These are phyloP conservation scores for Dicorynia guianensis DNA, from an alignment of 306 rosid genomes.

Conservation along the genomic window DNA sequence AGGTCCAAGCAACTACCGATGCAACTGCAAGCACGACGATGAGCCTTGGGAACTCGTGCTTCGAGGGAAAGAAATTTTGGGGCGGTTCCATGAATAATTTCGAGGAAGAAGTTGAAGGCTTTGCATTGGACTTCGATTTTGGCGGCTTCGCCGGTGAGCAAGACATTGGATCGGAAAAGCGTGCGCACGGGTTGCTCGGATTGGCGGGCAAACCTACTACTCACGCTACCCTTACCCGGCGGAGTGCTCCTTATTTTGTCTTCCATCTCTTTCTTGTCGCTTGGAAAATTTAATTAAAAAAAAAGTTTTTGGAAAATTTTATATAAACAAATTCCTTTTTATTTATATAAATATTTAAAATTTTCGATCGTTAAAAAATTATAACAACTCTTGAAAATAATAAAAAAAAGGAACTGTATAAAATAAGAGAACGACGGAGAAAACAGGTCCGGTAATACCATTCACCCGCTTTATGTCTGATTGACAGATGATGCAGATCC, in stretches of 20 bases:
- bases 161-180: not conserved
- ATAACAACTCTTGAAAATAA: too few species aligned
- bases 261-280: too few species aligned
- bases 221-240: not conserved
- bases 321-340: too few species aligned
- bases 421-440: too few species aligned
- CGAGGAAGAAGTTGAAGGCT: constrained; percentile 27
- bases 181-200: not conserved
- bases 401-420: too few species aligned
- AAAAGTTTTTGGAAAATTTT: too few species aligned
- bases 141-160: constrained; percentile 49
- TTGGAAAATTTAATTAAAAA: too few species aligned
- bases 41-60: constrained; percentile 60
- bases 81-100: constrained; percentile 71
- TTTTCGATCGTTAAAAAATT: too few species aligned
- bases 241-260: not conserved
- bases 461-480: too few species aligned
- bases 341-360: too few species aligned
- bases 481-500: not conserved
- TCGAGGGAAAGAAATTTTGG: constrained; percentile 65
- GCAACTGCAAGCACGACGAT: constrained; percentile 62
- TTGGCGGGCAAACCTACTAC: not conserved
- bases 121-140: constrained; percentile 27
- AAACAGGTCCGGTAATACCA: too few species aligned
- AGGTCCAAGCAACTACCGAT: constrained; percentile 54